Evolutionary conservation across 129 eudicot species (phyloP), one percentile per base, ranked within the genome.

Genomic region (Silybum marianum): DNA sequence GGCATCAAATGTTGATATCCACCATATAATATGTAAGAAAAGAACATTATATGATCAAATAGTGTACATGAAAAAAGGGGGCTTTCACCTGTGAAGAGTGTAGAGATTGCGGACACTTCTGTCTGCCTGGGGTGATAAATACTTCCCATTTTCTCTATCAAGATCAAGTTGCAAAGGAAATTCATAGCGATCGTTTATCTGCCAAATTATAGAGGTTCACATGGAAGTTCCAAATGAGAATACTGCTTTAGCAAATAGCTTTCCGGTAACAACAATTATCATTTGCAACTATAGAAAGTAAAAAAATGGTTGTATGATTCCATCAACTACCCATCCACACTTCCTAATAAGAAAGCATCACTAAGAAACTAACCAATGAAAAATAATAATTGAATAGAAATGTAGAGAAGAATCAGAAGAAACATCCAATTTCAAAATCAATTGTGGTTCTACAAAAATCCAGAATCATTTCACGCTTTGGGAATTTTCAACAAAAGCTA

Each of bases 141-240:
- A 94, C 80, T 90, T 94, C 28, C 97, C 93, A 77, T 92, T 81
- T 83, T 95, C 98, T 82, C 94, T 88, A 80, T 95, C 98, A 58
- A 95, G 97, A 85, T 95, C 98, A 84, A 95, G 96, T 89, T 92
- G 91, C 80, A 90, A 85, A 80, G 98, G 97, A 75, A 95, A 95
- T 82, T 95, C 98, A 85, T 95, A 95, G n/a, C 98, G 97, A 74
- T 95, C 98, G 79, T 95, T 95, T 85, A 95, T 95, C 98, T 95
- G 89, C 75, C 71, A 71, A 38, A 30, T 71, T 40, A 13, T 39
- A 51, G 9, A 34, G 48, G 26, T 83, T 69, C 82, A 46, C 38
- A 71, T 13, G 2, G 39, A 60, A 54, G 6, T 1, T 40, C 3
- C 18, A 18, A 66, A 74, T 81, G 28, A 21, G 67, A 74, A 32